Evolutionary conservation across 2,329 filamentous ascomycete species (phyloP), one percentile per base, ranked within the genome.

Genomic region (Xylaria sp.): DNA sequence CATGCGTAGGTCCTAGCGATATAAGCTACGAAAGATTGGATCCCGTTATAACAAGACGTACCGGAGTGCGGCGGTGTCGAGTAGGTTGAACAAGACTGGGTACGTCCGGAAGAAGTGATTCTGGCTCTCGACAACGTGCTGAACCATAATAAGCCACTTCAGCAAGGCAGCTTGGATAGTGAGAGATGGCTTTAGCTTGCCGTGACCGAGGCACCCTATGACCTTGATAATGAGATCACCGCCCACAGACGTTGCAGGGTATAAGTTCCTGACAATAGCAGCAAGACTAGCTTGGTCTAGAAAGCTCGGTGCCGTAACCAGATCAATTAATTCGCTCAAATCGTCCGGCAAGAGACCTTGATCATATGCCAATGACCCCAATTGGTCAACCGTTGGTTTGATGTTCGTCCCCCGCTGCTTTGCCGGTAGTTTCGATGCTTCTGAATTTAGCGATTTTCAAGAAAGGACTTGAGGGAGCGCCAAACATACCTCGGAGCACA

Each of bases 61-160:
- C 85, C 92, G 86, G 68, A 94, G 87, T 67, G 89, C 91, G 59
- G 93, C 90, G 75, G 93, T 95, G 75, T 97, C 92, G 5, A 97
- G 85, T 71, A 95, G 83, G 71, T 93, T 93, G 77, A 97, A 97
- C 3, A 97, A 79, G 19, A 95, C 87, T 0, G 89, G 85, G 75
- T 97, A 97, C 1, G 91, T 82, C 69, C 89, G 89, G 4, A 89
- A 89, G 57, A 97, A 79, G 8, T 90, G 81, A 6, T 81, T 82
- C 54, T 86, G 85, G 48, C 89, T 86, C 62, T 92, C 88, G 21
- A 96, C 79, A 54, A 90, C 82, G 73, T 93, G 90, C 75, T 94
- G 90, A 3, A 93, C 86, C 80, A 93, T 88, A 65, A 93, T 86
- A 58, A 97, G 83, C 93, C 93, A 97, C 79, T 88, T 90, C 69